Conservation (phyloP, 495 filamentous ascomycete species). For the Chaetomidium leptoderma region DNA sequence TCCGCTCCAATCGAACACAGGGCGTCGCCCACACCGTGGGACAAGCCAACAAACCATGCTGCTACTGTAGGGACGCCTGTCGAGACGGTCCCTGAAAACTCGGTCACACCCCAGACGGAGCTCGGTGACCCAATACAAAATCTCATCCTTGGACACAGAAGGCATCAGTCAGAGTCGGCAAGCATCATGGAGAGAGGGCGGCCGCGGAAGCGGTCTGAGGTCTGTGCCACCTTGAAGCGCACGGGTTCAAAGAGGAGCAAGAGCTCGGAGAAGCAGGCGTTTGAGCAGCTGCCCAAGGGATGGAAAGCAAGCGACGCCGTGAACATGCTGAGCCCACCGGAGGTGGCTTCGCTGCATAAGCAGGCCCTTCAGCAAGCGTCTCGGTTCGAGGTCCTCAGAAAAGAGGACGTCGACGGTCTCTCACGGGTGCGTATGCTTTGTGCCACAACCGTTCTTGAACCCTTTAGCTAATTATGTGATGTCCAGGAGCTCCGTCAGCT, state of each 20-base stretch:
- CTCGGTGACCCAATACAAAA: slow-evolving; percentile 30
- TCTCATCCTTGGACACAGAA: slow-evolving; percentile 31
- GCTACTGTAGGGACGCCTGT: slow-evolving; percentile 25
- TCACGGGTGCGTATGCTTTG: slow-evolving; percentile 48
- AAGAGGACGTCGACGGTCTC: slow-evolving; percentile 61
- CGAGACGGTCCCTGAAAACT: slow-evolving; percentile 23
- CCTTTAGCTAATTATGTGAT: slow-evolving; percentile 21
- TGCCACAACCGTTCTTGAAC: background rate
- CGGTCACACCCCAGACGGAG: slow-evolving; percentile 33
- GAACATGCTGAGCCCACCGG: slow-evolving; percentile 42
- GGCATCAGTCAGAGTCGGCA: slow-evolving; percentile 54
- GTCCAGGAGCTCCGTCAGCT: slow-evolving; percentile 59
- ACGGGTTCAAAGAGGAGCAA: slow-evolving; percentile 36
- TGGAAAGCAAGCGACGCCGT: slow-evolving; percentile 51
- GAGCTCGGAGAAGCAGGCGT: slow-evolving; percentile 47
- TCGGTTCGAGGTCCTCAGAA: slow-evolving; percentile 62
- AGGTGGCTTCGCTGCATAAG: slow-evolving; percentile 52
- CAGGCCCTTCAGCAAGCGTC: slow-evolving; percentile 62
- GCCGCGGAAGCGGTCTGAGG: slow-evolving; percentile 47
- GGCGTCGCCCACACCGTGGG: slow-evolving; percentile 46
- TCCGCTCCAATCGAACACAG: slow-evolving; percentile 43
- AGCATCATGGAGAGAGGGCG: slow-evolving; percentile 58
- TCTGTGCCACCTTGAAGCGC: slow-evolving; percentile 30
- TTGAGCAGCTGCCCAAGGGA: slow-evolving; percentile 56
- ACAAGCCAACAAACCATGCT: slow-evolving; percentile 28